phyloP scores from a whole-genome alignment of 768 basidiomycete species.

The Lepiota venenata region DNA sequence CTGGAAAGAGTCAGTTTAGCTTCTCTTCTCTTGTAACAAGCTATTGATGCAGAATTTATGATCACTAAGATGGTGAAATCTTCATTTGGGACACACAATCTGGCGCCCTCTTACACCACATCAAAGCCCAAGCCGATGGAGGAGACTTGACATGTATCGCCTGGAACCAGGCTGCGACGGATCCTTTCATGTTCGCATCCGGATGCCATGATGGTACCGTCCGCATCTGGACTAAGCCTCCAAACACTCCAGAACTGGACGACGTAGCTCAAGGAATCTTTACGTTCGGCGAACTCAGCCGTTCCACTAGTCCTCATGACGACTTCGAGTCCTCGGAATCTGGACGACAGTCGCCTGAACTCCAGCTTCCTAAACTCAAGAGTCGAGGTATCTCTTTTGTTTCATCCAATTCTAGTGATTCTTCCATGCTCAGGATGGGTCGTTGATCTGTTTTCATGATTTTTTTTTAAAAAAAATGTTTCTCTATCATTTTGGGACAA shows the following conservation, averaged over 20 bases:
- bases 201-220: slow-evolving; percentile 77
- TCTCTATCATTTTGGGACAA: background rate
- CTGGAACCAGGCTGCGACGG: slow-evolving; percentile 67
- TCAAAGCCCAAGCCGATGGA: slow-evolving; percentile 57
- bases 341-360: background rate
- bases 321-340: background rate
- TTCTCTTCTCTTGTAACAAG: background rate
- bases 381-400: background rate
- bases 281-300: slow-evolving; percentile 1
- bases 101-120: slow-evolving; percentile 64
- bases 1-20: slow-evolving; percentile 57
- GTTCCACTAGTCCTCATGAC: slow-evolving; percentile 3
- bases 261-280: background rate
- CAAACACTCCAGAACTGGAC: background rate
- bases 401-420: slow-evolving; percentile 4
- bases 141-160: slow-evolving; percentile 79
- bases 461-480: too few species aligned
- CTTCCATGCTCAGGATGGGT: slow-evolving; percentile 3
- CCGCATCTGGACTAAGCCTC: slow-evolving; percentile 61
- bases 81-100: slow-evolving; percentile 87
- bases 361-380: background rate
- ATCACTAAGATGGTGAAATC: slow-evolving; percentile 63
- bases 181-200: slow-evolving; percentile 73
- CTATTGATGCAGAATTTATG: slow-evolving; percentile 4
- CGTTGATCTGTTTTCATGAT: background rate